phyloP scores from a whole-genome alignment of 208 protist genomes.

The Entamoeba dispar region DNA sequence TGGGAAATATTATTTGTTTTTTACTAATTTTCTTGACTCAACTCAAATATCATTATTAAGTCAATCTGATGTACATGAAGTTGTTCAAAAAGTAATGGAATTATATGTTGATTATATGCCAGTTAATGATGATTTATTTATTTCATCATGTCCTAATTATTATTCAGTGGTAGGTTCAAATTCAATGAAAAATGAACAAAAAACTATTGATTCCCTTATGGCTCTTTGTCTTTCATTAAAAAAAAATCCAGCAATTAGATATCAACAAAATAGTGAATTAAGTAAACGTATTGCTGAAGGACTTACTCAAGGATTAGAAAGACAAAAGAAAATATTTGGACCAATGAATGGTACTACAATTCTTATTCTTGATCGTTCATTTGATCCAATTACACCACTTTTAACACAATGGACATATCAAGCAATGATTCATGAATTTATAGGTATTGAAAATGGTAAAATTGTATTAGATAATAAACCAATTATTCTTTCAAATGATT shows the following conservation, averaged over 20 bases:
- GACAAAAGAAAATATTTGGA: neutral
- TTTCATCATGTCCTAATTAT: neutral
- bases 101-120: neutral
- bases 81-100: neutral
- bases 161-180: neutral
- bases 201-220: neutral
- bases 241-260: neutral
- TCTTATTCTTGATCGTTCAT: neutral
- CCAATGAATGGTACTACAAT: neutral
- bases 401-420: slow-evolving; percentile 4
- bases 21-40: neutral
- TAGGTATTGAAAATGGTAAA: neutral
- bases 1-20: neutral
- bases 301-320: neutral
- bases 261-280: neutral
- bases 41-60: neutral
- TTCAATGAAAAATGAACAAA: neutral
- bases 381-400: slow-evolving; percentile 8
- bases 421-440: slow-evolving; percentile 2
- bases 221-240: neutral
- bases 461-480: neutral
- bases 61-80: neutral
- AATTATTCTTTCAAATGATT: neutral
- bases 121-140: neutral
- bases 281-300: neutral